Conservation (phyloP, 2,329 filamentous ascomycete species). For the Chaetomiaceae sp. region DNA sequence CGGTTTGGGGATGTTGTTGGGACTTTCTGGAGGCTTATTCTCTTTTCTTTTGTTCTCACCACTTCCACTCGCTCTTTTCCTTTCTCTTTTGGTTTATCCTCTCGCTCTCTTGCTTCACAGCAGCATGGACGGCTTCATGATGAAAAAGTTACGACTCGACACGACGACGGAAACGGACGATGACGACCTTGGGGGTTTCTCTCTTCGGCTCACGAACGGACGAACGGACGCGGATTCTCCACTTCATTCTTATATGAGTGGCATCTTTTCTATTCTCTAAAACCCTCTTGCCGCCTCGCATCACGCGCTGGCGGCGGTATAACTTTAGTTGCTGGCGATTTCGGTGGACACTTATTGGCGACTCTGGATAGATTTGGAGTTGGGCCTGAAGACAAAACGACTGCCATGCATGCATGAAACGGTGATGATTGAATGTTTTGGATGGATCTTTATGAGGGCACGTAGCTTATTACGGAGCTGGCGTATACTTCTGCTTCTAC, state of each 20-base stretch:
- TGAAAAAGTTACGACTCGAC: constrained; percentile 12
- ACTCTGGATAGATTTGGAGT: constrained; percentile 21
- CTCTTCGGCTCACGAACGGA: no score
- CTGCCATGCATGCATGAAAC: constrained; percentile 11
- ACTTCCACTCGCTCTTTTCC: constrained; percentile 1
- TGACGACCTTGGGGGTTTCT: constrained; percentile 2
- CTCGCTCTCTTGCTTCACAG: constrained; percentile 3
- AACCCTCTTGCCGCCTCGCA: background rate
- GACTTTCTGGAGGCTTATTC: background rate
- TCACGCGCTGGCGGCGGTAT: background rate
- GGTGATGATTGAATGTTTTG: constrained; percentile 10
- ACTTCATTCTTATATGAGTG: background rate
- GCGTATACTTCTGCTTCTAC: no score
- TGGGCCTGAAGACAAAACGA: constrained; percentile 17
- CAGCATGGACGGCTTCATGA: constrained; percentile 15
- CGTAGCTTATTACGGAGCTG: background rate
- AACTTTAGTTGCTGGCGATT: background rate
- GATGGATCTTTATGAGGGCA: no score
- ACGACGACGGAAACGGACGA: constrained; percentile 11
- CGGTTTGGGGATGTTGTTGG: background rate
- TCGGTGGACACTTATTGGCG: no score
- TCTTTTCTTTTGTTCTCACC: constrained; percentile 3
- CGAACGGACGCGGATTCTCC: no score
- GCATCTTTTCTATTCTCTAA: background rate
- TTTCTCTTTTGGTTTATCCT: background rate